These are phyloP conservation scores for Linum trigynum DNA, from an alignment of 345 rosid species.

Conservation along the genomic window DNA sequence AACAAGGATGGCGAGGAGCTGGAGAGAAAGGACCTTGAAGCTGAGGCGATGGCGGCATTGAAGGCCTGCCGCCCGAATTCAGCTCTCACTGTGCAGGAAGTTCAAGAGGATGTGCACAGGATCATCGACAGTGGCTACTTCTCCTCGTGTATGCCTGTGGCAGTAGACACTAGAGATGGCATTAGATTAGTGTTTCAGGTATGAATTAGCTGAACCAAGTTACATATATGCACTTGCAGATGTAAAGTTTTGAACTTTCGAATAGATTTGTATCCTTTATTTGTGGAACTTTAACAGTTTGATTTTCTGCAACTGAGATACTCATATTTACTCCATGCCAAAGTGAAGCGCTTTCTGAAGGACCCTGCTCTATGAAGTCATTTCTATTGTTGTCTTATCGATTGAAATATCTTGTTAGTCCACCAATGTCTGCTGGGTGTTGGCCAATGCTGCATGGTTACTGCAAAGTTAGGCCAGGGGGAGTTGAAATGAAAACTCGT, in stretches of 20 bases:
- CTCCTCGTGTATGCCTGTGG: conserved; percentile 79
- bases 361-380: too few relatives aligned
- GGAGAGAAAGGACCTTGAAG: conserved; percentile 83
- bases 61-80: conserved; percentile 84
- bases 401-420: too few relatives aligned
- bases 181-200: conserved; percentile 85
- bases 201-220: conserved; percentile 5
- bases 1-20: conserved; percentile 92
- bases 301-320: too few relatives aligned
- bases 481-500: too few relatives aligned
- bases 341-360: too few relatives aligned
- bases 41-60: conserved; percentile 70
- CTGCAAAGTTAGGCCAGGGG: too few relatives aligned
- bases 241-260: background rate
- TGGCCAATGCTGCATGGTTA: too few relatives aligned
- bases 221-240: background rate
- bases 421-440: too few relatives aligned
- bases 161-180: conserved; percentile 90
- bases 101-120: conserved; percentile 90
- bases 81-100: conserved; percentile 72
- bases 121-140: conserved; percentile 85
- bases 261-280: background rate
- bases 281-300: too few relatives aligned
- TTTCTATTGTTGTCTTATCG: too few relatives aligned
- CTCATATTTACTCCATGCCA: too few relatives aligned